Evolutionary conservation across 108 stramenopile species (phyloP).

Genomic region (Aurantiochytrium sp.): DNA sequence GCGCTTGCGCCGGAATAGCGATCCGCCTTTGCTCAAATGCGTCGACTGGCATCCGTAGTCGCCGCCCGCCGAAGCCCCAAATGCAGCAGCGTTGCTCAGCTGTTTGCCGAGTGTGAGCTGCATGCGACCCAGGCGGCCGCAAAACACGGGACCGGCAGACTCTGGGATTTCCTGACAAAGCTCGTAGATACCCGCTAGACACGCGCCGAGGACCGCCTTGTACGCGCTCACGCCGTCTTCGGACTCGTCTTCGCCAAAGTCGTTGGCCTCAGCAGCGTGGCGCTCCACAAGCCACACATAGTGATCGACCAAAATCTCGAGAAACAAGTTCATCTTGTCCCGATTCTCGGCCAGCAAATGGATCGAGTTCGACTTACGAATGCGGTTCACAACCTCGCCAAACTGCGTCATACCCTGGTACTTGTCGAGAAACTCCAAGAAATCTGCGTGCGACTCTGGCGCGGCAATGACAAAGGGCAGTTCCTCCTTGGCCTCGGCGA

Average conservation of each 20-base stretch:
- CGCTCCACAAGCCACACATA: conserved; percentile 33
- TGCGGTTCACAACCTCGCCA: conserved; percentile 22
- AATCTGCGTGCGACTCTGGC: conserved; percentile 23
- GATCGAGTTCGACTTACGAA: conserved; percentile 21
- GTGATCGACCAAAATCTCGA: conserved; percentile 31
- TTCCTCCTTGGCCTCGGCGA: not conserved
- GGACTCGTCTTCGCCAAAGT: not conserved
- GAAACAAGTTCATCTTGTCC: conserved; percentile 20
- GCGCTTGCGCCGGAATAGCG: not conserved
- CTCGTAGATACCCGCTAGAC: not conserved
- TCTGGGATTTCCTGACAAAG: not conserved
- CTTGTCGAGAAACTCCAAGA: not conserved
- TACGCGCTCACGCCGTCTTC: not conserved
- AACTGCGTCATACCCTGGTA: not conserved
- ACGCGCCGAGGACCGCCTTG: not conserved
- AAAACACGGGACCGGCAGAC: not conserved
- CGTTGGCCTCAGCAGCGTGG: not conserved
- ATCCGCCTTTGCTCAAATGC: not conserved
- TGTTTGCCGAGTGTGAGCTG: not conserved
- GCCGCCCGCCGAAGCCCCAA: not conserved
- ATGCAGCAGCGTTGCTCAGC: not conserved
- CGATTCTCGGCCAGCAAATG: conserved; percentile 37
- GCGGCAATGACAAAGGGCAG: not conserved
- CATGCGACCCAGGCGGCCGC: not conserved
- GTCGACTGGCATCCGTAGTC: not conserved